Conservation (phyloP, 495 filamentous ascomycete species). For the Penicillium paradoxum region DNA sequence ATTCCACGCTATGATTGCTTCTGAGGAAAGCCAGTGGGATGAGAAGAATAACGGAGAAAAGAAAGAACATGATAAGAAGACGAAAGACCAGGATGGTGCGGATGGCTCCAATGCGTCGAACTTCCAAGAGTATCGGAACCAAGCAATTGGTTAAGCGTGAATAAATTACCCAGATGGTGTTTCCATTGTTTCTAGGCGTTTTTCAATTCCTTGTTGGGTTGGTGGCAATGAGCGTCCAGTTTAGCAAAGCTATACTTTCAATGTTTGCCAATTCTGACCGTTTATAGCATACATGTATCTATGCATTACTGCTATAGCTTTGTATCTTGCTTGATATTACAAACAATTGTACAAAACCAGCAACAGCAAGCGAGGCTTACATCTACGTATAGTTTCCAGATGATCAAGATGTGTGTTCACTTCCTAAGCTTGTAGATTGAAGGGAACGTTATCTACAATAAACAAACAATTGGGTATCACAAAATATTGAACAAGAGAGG, state of each 20-base stretch:
- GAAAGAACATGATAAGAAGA: slow-evolving; percentile 28
- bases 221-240: not conserved
- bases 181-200: not conserved
- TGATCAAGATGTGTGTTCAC: not conserved
- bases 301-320: too few species aligned
- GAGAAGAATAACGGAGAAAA: slow-evolving; percentile 32
- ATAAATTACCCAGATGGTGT: not conserved
- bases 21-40: slow-evolving; percentile 63
- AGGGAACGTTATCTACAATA: not conserved
- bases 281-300: not conserved
- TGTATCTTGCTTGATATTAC: too few species aligned
- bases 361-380: too few species aligned
- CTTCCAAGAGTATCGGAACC: slow-evolving; percentile 54
- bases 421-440: not conserved
- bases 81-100: slow-evolving; percentile 19
- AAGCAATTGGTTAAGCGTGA: slow-evolving; percentile 23
- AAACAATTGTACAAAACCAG: not conserved
- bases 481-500: too few species aligned
- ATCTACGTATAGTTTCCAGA: not conserved
- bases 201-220: not conserved
- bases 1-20: slow-evolving; percentile 54
- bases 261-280: not conserved
- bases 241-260: not conserved
- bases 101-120: slow-evolving; percentile 29
- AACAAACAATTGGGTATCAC: not conserved